Evolutionary conservation across 768 basidiomycete genomes (phyloP), one percentile per base, ranked within the genome.

Genomic region (Rubroboletus pulcherrimus): DNA sequence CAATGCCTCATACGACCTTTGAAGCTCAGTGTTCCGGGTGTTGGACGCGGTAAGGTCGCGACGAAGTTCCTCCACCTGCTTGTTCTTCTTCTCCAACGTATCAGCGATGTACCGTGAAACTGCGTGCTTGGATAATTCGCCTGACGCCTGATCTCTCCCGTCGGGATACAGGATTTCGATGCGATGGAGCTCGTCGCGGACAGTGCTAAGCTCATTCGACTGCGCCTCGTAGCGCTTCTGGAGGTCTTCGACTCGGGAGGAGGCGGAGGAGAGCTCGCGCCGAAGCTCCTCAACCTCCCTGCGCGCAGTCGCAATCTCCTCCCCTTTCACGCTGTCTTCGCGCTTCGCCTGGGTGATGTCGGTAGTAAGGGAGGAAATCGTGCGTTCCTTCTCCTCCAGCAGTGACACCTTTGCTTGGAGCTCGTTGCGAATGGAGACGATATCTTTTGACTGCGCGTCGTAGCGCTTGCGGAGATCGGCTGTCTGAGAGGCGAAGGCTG

Each of bases 11-110:
- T 38, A 39, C 21, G 15, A 48, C n/a, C 21, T 55, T 33, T 55
- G 50, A 19, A 60, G 46, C 33, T 55, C 47, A 1, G 21, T 31
- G 4, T 55, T 44, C 42, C 42, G 53, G 30, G 57, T 41, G n/a
- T 47, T 55, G 15, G 46, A 30, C 3, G 5, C 11, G 2, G 14
- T 15, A 12, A 60, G 39, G 19, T 45, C 42, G 15, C 8, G 34
- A 38, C 54, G 47, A 46, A 60, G 54, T 26, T 39, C 39, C n/a
- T 29, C 38, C 24, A 59, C 42, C 19, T 38, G 4, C 15, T 47
- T 33, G 9, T 45, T 34, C 41, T 52, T 57, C 31, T 45, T 24
- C n/a, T 48, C 19, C 46, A 53, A 8, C 4, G 31, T 42, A 17
- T 0, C 3, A 14, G 34, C 24, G 8, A 59, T 49, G 4, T 40